Base-by-base conservation (phyloP, 352 stramenopile genomes). In the Globisporangium emineosum region DNA sequence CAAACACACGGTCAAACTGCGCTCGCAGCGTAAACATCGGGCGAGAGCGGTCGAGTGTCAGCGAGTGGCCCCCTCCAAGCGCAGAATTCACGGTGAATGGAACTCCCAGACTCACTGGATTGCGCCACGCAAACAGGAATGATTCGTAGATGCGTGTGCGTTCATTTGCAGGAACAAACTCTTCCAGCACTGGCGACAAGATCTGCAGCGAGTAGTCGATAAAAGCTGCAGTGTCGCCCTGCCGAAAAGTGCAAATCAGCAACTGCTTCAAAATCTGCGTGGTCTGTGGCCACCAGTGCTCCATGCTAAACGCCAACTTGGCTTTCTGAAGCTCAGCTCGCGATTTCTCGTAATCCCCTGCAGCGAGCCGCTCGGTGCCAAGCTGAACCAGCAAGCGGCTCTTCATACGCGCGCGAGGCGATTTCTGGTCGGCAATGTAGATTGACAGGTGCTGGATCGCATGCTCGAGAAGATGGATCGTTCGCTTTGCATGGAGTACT, bases 151-250 rank as follows among this genome's bases (percentile, higher is more conserved):
- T 72, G 17, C 70, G 66, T 15, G 79, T 63, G 13, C 86, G 84
- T 56, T 93, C 83, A 21, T 70, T 71, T 0, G 58, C 30, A 9
- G 81, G 78, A 13, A 96, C 72, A 68, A 87, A 90, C 43, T 90
- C 75, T 37, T 90, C 83, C 10, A 96, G 69, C 15, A 77, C 71
- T 7, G 87, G 86, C 27, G 81, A 91, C 54, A 96, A 62, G 2
- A 96, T 67, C 54, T 96, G 87, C 51, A 96, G 69, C 30, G 75
- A 83, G 57, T 81, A 91, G 62, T 94, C 87, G 33, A 96, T 75
- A 53, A 84, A 96, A 1, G 83, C 83, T 2, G 72, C 70, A 27
- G 74, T 90, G 68, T 96, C 85, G 21, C 74, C 79, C 57, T 93
- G 82, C 2, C 77, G 76, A n/a, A 85, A 88, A 3, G 80, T 88